Base-by-base conservation (phyloP, 148 eudicot species). In the Pharnaceum exiguum region DNA sequence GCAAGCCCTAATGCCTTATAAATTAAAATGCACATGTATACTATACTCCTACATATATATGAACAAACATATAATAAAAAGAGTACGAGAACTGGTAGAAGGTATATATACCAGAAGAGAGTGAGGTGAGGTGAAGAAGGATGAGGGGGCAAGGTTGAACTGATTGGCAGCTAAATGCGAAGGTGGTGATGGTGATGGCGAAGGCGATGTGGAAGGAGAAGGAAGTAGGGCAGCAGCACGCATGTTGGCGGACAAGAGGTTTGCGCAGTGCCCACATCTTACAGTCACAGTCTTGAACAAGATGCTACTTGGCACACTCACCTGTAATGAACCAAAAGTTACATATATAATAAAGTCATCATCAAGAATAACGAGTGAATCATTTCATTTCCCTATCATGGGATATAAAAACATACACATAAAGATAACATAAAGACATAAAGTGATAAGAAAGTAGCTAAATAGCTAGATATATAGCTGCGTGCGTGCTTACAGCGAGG, bases 281-380 rank as follows among this genome's bases (percentile, higher is more conserved):
- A 94, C 99, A 3, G 99, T 94, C 55, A 94, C 96, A 3, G 82
- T 89, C 77, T 84, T 94, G 80, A 76, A 83, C 82, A 94, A 82
- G 74, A 95, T 89, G 35, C 79, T 75, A 78, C 87, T 71, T 33
- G 99, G 99, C 46, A 94, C 99, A 65, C 96, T 89, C 76, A 94
- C 99, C 99, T 94, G 48, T 44, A 42, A 4, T 16, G 49, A 22
- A 32, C 23, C 63, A 35, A 12, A 35, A 35, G 38, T 6, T 12
- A 35, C 38, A 35, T 7, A 12, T 6, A 12, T 6, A 35, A 35
- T 35, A 12, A 7, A 35, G 38, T 7, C 8, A 6, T 35, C 7
- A 7, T 35, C 12, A 7, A 35, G 12, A 12, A 6, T 6, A 35
- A 7, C 38, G 12, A 35, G 12, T 12, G 38, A 6, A 6, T 35